Evolutionary conservation across 2,329 filamentous ascomycete genomes (phyloP).

Genomic region (Aureobasidium sp.): DNA sequence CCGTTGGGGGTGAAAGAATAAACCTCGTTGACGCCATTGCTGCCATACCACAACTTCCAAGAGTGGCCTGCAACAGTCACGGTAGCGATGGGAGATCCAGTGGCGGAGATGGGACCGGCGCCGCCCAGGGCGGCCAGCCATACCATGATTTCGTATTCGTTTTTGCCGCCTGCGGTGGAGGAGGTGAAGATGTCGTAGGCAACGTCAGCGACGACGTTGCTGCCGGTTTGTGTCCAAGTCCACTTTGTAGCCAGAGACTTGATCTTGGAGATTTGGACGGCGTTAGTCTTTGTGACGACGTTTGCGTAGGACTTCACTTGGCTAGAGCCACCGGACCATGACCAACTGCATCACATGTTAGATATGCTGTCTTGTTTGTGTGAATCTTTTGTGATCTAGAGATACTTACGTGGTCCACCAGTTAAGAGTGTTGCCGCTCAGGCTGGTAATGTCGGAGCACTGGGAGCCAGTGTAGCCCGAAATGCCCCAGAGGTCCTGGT

Average conservation of each 20-base stretch:
- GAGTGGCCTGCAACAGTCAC: constrained; percentile 43
- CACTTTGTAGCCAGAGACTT: constrained; percentile 36
- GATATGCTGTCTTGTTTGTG: background rate
- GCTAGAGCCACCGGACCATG: constrained; percentile 22
- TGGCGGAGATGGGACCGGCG: constrained; percentile 53
- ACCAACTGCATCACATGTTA: constrained; percentile 8
- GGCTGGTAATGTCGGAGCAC: constrained; percentile 36
- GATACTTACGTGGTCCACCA: constrained; percentile 35
- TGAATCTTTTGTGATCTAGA: background rate
- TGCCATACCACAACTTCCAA: constrained; percentile 55
- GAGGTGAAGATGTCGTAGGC: constrained; percentile 55
- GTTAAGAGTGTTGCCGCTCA: constrained; percentile 29
- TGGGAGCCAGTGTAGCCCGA: constrained; percentile 35
- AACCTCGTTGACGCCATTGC: constrained; percentile 51
- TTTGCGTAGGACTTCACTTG: constrained; percentile 38
- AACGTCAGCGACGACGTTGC: constrained; percentile 46
- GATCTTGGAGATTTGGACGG: constrained; percentile 26
- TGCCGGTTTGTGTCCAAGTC: constrained; percentile 43
- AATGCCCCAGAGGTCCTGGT: constrained; percentile 38
- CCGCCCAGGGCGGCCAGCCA: constrained; percentile 53
- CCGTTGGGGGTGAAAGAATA: constrained; percentile 50
- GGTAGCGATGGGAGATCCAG: constrained; percentile 42
- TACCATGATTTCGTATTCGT: constrained; percentile 59
- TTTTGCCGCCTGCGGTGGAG: constrained; percentile 34
- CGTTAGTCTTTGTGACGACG: constrained; percentile 25